Evolutionary conservation across 2,329 filamentous ascomycete species (phyloP).

Genomic region (Aspergillus puulaauensis): DNA sequence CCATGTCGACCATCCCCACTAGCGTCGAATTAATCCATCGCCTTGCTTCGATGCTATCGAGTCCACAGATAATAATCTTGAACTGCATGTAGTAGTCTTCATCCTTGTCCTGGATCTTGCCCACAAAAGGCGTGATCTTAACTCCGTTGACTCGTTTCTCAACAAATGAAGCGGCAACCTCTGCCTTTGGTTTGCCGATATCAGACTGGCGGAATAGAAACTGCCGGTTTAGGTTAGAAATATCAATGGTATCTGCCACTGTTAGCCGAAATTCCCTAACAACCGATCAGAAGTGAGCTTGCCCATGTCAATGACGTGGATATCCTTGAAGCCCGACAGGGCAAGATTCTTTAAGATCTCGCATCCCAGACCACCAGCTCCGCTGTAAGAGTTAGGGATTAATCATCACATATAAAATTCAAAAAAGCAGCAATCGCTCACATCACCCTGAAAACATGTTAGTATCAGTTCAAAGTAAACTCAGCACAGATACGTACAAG

Average conservation of each 20-base stretch:
- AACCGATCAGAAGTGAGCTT: slow-evolving; percentile 25
- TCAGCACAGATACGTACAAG: slow-evolving; percentile 54
- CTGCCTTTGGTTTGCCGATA: slow-evolving; percentile 90
- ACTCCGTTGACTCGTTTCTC: slow-evolving; percentile 86
- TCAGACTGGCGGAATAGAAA: slow-evolving; percentile 92
- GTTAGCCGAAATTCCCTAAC: slow-evolving; percentile 15
- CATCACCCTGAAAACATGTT: slow-evolving; percentile 50
- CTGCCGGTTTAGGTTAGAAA: slow-evolving; percentile 95
- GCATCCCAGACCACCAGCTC: slow-evolving; percentile 90
- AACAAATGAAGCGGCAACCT: slow-evolving; percentile 88
- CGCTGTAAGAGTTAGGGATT: slow-evolving; percentile 53
- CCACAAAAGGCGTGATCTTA: slow-evolving; percentile 89
- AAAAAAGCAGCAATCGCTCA: slow-evolving; percentile 31
- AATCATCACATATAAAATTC: slow-evolving; percentile 25
- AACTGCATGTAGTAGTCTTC: slow-evolving; percentile 97
- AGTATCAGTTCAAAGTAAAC: slow-evolving; percentile 15
- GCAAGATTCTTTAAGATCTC: slow-evolving; percentile 97
- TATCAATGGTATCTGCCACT: slow-evolving; percentile 86
- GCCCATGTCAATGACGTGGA: slow-evolving; percentile 99
- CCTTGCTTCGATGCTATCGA: slow-evolving; percentile 96
- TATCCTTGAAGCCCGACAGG: slow-evolving; percentile 91
- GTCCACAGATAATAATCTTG: slow-evolving; percentile 85
- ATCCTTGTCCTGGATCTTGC: slow-evolving; percentile 95
- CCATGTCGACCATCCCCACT: slow-evolving; percentile 82
- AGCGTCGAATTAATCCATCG: slow-evolving; percentile 97